Evolutionary conservation across 805 yeast species (phyloP), one percentile per base, ranked within the genome.

Genomic region (Cephaloascus fragrans): DNA sequence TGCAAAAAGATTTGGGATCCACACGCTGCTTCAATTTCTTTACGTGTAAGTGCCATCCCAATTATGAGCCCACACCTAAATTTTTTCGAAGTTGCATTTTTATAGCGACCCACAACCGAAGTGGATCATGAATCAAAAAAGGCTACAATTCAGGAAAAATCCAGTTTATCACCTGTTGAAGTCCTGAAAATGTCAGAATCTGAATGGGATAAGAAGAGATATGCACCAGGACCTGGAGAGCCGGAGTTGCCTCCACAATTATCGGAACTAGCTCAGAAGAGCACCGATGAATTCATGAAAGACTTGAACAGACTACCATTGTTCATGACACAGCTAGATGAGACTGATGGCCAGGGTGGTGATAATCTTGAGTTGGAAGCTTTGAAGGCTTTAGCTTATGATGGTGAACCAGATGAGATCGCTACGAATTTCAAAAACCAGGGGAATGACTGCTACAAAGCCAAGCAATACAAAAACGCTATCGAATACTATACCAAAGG

Each of bases 391-490:
- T 65, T 93, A 48, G 96, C 94, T 0, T 88, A 86, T 53, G 98
- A 93, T 37, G 98, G 97, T 35, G 95, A 87, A 45, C 96, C 97
- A 0, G 80, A 83, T 50, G 98, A 93, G 52, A 67, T 88, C 28
- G 97, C 97, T 3, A 69, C 75, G 18, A 89, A 88, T 52, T 93
- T 89, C 65, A 87, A 88, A 46, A 80, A 75, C 44, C 97, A 90
- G 55, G 99, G 98, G 4, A 93, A 94, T 56, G 97, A 87, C 14
- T 73, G 84, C 42, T 93, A 71, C 61, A 80, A 76, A 55, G 64
- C 64, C 8, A 85, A 81, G 49, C 76, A 80, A 49, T 93, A 73
- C 60, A 71, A 74, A 40, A 76, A 77, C 45, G 98, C 98, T 0
- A 66, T 85, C 33, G 82, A 76, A 39, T 81, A 67, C 51, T 93